Percentiles rank a stretch among this genome's conserved stretches.
These are phyloP conservation scores for Pseudopithomyces chartarum DNA, from an alignment of 2,329 filamentous ascomycete genomes.

Conservation along the genomic window DNA sequence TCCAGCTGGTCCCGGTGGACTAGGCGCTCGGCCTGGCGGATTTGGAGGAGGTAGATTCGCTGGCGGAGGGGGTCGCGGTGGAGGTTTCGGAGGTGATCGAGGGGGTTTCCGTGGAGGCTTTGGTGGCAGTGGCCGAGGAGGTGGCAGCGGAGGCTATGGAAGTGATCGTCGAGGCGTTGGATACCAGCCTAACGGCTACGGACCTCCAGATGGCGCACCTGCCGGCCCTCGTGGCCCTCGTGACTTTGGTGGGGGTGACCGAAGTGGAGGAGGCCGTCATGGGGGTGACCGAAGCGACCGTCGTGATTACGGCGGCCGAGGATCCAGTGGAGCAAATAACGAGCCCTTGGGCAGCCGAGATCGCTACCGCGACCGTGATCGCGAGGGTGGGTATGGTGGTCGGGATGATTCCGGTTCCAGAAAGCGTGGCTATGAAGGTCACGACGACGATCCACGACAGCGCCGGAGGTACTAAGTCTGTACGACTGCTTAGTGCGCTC, in stretches of 20 bases:
- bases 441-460: constrained; percentile 74
- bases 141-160: constrained; percentile 56
- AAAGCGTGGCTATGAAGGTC: constrained; percentile 71
- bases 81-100: constrained; percentile 57
- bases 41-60: constrained; percentile 55
- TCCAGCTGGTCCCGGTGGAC: constrained; percentile 49
- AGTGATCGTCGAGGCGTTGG: constrained; percentile 50
- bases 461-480: constrained; percentile 62
- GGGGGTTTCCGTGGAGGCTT: constrained; percentile 55
- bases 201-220: constrained; percentile 54
- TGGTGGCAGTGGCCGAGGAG: constrained; percentile 54
- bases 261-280: constrained; percentile 33
- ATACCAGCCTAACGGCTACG: constrained; percentile 49
- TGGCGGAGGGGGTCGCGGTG: constrained; percentile 42
- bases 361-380: constrained; percentile 47
- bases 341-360: constrained; percentile 73
- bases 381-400: constrained; percentile 32
- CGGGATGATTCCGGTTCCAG: constrained; percentile 54
- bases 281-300: constrained; percentile 19
- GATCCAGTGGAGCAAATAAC: constrained; percentile 76
- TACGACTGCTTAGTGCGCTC: constrained; percentile 22
- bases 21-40: constrained; percentile 53
- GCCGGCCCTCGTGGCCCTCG: constrained; percentile 52
- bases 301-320: constrained; percentile 35
- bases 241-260: constrained; percentile 41